phyloP scores from a whole-genome alignment of 2,329 filamentous ascomycete species.

The Diaporthe sp. region DNA sequence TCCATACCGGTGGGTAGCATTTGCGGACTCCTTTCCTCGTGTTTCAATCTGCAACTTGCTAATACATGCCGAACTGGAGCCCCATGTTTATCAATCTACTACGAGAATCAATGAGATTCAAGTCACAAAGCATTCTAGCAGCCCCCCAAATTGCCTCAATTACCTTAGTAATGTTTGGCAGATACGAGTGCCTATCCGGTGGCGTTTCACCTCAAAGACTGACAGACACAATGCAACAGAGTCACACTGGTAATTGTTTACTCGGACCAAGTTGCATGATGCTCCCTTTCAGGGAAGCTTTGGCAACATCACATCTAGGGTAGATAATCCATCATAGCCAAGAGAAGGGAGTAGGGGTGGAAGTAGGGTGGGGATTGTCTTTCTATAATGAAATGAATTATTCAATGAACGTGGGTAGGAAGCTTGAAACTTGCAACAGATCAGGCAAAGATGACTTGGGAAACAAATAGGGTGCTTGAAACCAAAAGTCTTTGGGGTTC shows the following conservation, averaged over 20 bases:
- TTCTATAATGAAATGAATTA: not conserved
- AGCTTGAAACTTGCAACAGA: not conserved
- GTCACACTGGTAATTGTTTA: not conserved
- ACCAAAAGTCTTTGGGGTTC: not conserved
- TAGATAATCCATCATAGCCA: not conserved
- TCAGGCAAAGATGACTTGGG: not conserved
- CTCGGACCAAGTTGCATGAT: not conserved
- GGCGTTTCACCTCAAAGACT: not conserved
- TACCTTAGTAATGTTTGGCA: not conserved
- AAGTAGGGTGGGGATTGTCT: not conserved
- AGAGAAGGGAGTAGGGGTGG: not conserved
- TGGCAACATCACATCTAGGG: not conserved
- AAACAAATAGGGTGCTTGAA: not conserved
- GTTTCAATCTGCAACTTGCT: not conserved
- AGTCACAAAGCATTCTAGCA: not conserved
- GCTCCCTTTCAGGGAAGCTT: not conserved
- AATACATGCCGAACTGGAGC: not conserved
- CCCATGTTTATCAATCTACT: no score
- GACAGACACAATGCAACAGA: fast-evolving
- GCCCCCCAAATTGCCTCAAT: not conserved
- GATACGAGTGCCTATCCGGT: not conserved
- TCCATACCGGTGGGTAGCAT: not conserved
- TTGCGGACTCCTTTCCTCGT: no score
- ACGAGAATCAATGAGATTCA: not conserved
- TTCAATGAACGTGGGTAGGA: not conserved